Conservation (phyloP, 306 rosid species). For the Coriaria nepalensis region DNA sequence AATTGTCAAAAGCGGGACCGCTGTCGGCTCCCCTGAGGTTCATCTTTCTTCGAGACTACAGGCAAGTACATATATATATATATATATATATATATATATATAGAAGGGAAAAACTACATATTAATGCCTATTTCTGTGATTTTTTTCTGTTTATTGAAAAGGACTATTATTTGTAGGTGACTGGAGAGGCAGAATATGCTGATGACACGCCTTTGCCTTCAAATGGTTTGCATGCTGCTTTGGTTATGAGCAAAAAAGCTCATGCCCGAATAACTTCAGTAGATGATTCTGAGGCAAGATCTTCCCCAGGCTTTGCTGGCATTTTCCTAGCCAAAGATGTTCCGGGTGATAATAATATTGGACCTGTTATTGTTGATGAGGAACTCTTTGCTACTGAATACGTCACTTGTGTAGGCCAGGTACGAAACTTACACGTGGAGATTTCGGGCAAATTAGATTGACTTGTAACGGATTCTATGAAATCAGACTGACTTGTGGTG, state of each 20-base stretch:
- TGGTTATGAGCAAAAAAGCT: slow-evolving; percentile 72
- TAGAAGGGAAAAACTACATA: slow-evolving; percentile 2
- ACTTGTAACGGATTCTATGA: too few species aligned
- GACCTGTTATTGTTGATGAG: slow-evolving; percentile 64
- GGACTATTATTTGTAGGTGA: slow-evolving; percentile 47
- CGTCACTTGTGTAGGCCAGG: slow-evolving; percentile 94
- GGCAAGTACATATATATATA: too few species aligned
- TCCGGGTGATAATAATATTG: slow-evolving; percentile 60
- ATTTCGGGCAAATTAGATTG: too few species aligned
- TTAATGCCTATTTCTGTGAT: not conserved
- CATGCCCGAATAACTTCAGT: slow-evolving; percentile 74
- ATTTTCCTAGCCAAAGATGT: slow-evolving; percentile 56
- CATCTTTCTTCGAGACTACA: slow-evolving; percentile 87
- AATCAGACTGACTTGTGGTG: slow-evolving; percentile 10
- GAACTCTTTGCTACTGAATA: slow-evolving; percentile 69
- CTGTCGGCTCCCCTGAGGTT: slow-evolving; percentile 92
- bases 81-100: too few species aligned
- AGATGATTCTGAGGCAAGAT: slow-evolving; percentile 49
- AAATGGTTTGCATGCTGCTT: slow-evolving; percentile 75
- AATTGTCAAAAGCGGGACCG: slow-evolving; percentile 62
- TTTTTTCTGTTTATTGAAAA: not conserved
- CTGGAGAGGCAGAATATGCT: slow-evolving; percentile 87
- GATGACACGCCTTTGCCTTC: slow-evolving; percentile 63
- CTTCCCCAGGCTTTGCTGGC: slow-evolving; percentile 67
- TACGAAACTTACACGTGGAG: slow-evolving; percentile 34